Evolutionary conservation across 371 early-diverging fungal species (phyloP), one percentile per base, ranked within the genome.

Genomic region (Blastocladiella emersonii): DNA sequence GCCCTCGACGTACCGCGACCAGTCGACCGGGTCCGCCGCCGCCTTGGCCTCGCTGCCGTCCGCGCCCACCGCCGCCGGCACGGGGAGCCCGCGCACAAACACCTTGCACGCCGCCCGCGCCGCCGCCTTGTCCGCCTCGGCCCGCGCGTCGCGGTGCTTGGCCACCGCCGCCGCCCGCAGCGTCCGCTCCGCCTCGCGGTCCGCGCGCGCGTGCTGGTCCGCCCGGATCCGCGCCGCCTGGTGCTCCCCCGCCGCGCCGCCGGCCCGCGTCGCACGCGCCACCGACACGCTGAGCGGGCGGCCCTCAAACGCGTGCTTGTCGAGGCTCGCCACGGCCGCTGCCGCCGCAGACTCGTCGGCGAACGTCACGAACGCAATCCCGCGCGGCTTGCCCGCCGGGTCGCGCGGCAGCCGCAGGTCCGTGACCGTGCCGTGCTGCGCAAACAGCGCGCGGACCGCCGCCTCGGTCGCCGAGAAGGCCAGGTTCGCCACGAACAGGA

Each of bases 291-390:
- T 96, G 61, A 99, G 80, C 66, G 78, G 85, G 82, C 95, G 91
- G 63, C 91, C 94, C 66, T 85, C 78, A 75, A 85, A 77, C 55
- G 95, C 94, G 66, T 86, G 85, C 63, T 93, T 96, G 81, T 98
- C 87, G 73, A 98, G 81, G 56, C 82, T 90, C 4, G 35, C 3
- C 1, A 59, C 25, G 10, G 59, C 59, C n/a, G 59, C 59, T 13
- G 7, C 17, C 25, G 59, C 59, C 1, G n/a, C 30, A 2, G 34
- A 34, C 25, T n/a, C 36, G 21, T 19, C 15, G 27, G 25, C n/a
- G 19, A 25, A 59, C 13, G 37, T 32, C 25, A 25, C 59, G 21
- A 59, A 59, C 27, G 35, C 59, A 15, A 59, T 37, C 7, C 59
- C 59, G 7, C 44, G 37, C n/a, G 59, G 59, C 19, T 30, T 23